These are phyloP conservation scores for Daldinia childiae DNA, from an alignment of 495 filamentous ascomycete genomes.

Conservation along the genomic window DNA sequence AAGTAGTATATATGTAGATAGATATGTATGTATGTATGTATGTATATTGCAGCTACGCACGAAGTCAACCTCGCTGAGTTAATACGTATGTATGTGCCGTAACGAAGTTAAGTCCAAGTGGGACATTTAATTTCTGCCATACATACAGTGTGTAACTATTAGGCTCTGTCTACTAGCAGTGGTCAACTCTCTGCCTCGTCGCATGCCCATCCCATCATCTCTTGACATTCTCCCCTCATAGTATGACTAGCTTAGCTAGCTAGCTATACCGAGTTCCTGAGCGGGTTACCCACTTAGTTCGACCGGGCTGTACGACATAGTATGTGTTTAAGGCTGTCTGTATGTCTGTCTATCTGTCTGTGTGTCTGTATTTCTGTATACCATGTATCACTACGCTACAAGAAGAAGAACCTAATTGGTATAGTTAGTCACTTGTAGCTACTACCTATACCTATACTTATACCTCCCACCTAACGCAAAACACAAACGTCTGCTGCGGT, in stretches of 20 bases:
- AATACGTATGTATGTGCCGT: constrained; percentile 21
- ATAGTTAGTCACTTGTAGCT: background rate
- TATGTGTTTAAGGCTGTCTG: constrained; percentile 21
- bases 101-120: constrained; percentile 20
- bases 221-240: background rate
- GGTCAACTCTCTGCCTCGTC: background rate
- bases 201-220: background rate
- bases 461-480: background rate
- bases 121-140: constrained; percentile 15
- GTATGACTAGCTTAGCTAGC: no score
- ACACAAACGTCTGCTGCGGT: background rate
- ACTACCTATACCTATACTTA: no score
- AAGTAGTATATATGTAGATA: background rate
- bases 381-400: constrained; percentile 6
- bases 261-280: constrained; percentile 19
- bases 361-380: background rate
- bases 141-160: constrained; percentile 20
- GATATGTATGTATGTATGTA: background rate
- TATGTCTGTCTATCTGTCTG: background rate
- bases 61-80: constrained; percentile 7
- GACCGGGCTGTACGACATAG: constrained; percentile 7
- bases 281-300: constrained; percentile 6
- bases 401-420: background rate
- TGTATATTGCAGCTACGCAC: constrained; percentile 17
- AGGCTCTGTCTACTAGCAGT: background rate